These are phyloP conservation scores for Uronychia binucleata DNA, from an alignment of 73 alveolate genomes.

Conservation along the genomic window DNA sequence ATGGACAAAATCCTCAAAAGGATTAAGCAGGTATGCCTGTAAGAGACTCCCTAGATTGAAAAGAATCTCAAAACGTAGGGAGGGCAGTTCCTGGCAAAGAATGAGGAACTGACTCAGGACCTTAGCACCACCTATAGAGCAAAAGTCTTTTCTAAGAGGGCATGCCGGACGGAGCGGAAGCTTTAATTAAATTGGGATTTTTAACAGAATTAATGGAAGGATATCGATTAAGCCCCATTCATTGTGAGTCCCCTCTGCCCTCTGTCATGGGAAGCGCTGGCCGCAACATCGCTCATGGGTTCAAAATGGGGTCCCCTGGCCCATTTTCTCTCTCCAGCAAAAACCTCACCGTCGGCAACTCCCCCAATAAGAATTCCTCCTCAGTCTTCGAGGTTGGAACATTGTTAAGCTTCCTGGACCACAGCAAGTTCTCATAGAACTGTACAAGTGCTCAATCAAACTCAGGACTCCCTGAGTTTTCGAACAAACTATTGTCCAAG, in stretches of 20 bases:
- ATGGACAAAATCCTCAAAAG: neutral
- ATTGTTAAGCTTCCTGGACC: neutral
- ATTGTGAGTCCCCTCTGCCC: neutral
- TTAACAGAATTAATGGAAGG: neutral
- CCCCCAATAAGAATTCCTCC: neutral
- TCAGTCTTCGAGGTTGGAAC: neutral
- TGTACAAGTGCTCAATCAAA: neutral
- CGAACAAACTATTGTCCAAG: no score
- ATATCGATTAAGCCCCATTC: neutral
- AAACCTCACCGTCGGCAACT: neutral
- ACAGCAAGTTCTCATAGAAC: neutral
- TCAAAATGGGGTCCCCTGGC: neutral
- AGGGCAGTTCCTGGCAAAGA: neutral
- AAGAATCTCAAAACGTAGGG: neutral
- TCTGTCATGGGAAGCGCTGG: slow-evolving; percentile 1
- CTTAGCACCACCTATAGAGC: no score
- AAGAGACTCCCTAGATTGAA: neutral
- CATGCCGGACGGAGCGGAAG: no score
- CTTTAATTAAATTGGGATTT: no score
- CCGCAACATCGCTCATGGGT: neutral
- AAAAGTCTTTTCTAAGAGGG: no score
- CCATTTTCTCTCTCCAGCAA: neutral
- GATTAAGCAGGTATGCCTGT: neutral
- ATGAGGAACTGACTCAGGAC: neutral
- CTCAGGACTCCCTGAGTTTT: no score